Conservation (phyloP, 2,329 filamentous ascomycete genomes). For the Beauveria caledonica region DNA sequence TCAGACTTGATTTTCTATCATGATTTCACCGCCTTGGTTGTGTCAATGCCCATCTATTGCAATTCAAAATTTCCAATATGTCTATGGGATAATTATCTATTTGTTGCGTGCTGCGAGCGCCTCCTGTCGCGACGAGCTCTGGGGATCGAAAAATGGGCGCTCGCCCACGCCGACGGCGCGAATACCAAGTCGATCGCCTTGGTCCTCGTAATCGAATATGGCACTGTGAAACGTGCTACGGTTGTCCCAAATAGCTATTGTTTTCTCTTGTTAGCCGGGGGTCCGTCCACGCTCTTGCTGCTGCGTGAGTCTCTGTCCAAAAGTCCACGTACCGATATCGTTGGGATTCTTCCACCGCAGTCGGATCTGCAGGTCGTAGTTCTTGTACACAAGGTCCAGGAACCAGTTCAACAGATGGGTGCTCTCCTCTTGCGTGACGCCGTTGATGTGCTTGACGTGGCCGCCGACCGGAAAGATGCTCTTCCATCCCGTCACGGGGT, state of each 20-base stretch:
- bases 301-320: background rate
- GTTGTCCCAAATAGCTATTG: slow-evolving; percentile 49
- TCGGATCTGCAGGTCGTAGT: slow-evolving; percentile 48
- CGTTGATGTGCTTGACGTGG: slow-evolving; percentile 43
- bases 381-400: slow-evolving; percentile 40
- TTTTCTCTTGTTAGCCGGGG: background rate
- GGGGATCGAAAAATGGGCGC: slow-evolving; percentile 43
- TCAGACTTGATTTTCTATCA: background rate
- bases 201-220: slow-evolving; percentile 41
- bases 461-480: slow-evolving; percentile 43
- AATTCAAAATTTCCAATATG: background rate
- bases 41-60: too few relatives aligned
- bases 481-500: slow-evolving; percentile 52
- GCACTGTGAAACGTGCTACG: slow-evolving; percentile 47
- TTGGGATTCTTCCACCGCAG: slow-evolving; percentile 35
- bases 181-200: slow-evolving; percentile 40
- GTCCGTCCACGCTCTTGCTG: background rate
- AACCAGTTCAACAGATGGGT: slow-evolving; percentile 44
- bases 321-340: slow-evolving; percentile 27
- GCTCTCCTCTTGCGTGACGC: slow-evolving; percentile 38
- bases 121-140: slow-evolving; percentile 21
- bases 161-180: slow-evolving; percentile 46
- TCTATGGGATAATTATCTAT: background rate
- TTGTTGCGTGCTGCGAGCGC: background rate
- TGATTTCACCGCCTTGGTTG: background rate